Evolutionary conservation across 2,329 filamentous ascomycete species (phyloP), one percentile per base, ranked within the genome.

Genomic region (Diatrype stigma): DNA sequence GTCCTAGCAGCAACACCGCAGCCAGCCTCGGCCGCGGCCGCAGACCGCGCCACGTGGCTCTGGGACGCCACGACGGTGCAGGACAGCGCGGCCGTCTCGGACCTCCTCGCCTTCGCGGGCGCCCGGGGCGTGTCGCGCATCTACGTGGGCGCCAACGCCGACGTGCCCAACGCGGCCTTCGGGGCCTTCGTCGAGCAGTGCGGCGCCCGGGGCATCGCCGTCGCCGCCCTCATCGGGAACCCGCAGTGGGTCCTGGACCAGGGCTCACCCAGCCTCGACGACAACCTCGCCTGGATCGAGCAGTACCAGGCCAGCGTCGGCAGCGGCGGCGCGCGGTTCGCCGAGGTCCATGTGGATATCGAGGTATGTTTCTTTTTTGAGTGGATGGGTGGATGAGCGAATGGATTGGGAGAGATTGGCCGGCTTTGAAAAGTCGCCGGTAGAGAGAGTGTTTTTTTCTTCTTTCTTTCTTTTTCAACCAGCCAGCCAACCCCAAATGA

Each of bases 21-120:
- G 26, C 26, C 26, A 30, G 26, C 26, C 26, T 30, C 10, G 26
- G 5, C 26, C 5, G 26, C 26, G 26, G 26, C 26, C 26, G 10
- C 26, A 10, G 26, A 30, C 12, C 40, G 48, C 12, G 48, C 48
- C 6, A 45, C 28, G 23, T 49, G 48, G 48, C 48, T 49, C 17
- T 49, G 48, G 48, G n/a, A 45, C 28, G 44, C 48, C 40, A 23
- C 44, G 17, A 16, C 45, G 19, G 34, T 49, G 30, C 40, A 49
- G 48, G 48, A 49, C 28, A 34, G 32, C 42, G 23, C 48, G 38
- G n/a, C 45, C 30, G 48, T 49, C 6, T 26, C 21, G 17, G 11
- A 49, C 16, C 45, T 49, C 48, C 19, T 49, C 38, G 44, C 48
- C 26, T 49, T 49, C 32, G 48, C 48, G 23, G 48, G 45, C 8